A percentile compares a stretch with the other conserved stretches of the same genome.
Evolutionary conservation across 768 basidiomycete species (phyloP).

Genomic region (Suillus placidus): DNA sequence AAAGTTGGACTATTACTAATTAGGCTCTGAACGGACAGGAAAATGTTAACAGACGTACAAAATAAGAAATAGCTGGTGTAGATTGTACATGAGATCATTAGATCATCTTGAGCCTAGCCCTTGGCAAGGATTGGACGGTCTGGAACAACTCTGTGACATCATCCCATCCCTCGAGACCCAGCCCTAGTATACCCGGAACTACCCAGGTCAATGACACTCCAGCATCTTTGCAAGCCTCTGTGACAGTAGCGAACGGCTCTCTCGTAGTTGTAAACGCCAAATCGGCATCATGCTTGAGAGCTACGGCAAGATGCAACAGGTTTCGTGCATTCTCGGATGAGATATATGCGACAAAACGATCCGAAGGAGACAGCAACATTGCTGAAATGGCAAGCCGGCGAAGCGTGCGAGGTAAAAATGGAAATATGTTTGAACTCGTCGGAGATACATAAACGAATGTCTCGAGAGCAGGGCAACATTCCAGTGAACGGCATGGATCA

Average conservation of each 20-base stretch:
- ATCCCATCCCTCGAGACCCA: conserved; percentile 1
- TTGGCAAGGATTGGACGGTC: neutral
- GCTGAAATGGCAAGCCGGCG: neutral
- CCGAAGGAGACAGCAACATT: neutral
- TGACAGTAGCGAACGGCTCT: neutral
- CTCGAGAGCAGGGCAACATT: neutral
- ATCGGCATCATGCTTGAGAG: neutral
- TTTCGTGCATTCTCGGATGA: neutral
- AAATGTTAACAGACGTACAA: no score
- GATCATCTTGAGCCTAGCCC: neutral
- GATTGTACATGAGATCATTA: neutral
- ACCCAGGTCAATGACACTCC: conserved; percentile 1
- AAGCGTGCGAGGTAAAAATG: neutral
- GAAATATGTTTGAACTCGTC: conserved; percentile 1
- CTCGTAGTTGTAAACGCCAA: neutral
- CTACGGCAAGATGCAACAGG: neutral
- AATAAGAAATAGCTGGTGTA: neutral
- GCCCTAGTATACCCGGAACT: neutral
- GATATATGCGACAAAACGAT: conserved; percentile 6
- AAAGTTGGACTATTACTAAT: neutral
- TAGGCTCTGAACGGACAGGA: no score
- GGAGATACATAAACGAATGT: neutral
- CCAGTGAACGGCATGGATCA: conserved; percentile 3
- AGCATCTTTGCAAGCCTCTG: neutral
- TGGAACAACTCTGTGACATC: neutral